phyloP scores from a whole-genome alignment of 495 filamentous ascomycete genomes.

The Tetracladium setigerum region DNA sequence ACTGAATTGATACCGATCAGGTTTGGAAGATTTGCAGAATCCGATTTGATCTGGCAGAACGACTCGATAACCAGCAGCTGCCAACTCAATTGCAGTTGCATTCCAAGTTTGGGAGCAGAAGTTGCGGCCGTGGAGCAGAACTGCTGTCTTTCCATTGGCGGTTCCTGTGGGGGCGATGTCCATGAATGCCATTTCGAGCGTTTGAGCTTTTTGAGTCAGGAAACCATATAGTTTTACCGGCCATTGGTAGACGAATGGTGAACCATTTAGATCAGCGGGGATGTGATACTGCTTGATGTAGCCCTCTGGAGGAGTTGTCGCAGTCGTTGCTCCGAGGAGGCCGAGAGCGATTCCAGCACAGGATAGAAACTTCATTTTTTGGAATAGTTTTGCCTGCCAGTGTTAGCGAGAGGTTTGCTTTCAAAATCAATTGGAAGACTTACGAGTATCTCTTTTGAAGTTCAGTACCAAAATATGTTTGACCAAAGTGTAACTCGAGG shows the following conservation, averaged over 20 bases:
- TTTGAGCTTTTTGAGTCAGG: slow-evolving; percentile 24
- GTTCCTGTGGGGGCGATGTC: slow-evolving; percentile 26
- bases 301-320: no score
- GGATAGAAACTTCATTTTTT: no score
- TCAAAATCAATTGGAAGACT: no score
- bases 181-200: slow-evolving; percentile 39
- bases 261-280: no score
- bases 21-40: slow-evolving; percentile 42
- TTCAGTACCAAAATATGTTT: no score
- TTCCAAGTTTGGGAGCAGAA: slow-evolving; percentile 39
- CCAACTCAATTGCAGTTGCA: slow-evolving; percentile 25
- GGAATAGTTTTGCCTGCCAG: no score
- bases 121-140: slow-evolving; percentile 39
- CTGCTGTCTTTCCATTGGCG: slow-evolving; percentile 23
- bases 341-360: no score
- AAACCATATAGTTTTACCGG: slow-evolving; percentile 33
- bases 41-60: slow-evolving; percentile 39
- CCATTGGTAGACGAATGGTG: slow-evolving; percentile 23
- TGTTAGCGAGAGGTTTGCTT: no score
- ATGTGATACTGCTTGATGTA: no score
- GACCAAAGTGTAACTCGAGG: no score
- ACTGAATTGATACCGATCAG: slow-evolving; percentile 33
- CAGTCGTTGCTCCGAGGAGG: no score
- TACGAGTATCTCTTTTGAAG: no score
- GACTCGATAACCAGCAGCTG: slow-evolving; percentile 31